These are phyloP conservation scores for Glaciozyma antarctica DNA, from an alignment of 768 basidiomycete species.

Conservation along the genomic window DNA sequence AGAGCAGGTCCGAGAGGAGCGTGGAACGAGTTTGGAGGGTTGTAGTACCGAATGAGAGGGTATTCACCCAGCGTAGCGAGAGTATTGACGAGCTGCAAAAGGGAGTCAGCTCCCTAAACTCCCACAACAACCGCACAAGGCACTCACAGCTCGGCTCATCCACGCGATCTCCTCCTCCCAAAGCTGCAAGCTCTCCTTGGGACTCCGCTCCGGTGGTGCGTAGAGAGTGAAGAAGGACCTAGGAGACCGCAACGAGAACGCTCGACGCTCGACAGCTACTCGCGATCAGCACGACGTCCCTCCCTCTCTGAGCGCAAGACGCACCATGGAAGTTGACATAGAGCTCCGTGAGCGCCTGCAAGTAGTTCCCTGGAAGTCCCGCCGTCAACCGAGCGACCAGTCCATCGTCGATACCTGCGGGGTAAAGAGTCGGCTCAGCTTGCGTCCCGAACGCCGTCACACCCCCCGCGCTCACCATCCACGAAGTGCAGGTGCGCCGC, in stretches of 20 bases:
- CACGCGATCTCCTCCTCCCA: constrained; percentile 80
- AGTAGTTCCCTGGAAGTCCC: constrained; percentile 64
- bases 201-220: constrained; percentile 60
- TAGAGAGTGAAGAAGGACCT: constrained; percentile 78
- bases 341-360: constrained; percentile 72
- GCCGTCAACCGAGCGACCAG: constrained; percentile 66
- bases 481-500: constrained; percentile 86
- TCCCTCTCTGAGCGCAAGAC: constrained; percentile 35
- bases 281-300: constrained; percentile 6
- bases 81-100: constrained; percentile 62
- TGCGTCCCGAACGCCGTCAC: neutral
- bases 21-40: constrained; percentile 71
- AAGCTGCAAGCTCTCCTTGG: constrained; percentile 58
- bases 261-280: constrained; percentile 72
- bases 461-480: constrained; percentile 53
- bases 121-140: neutral
- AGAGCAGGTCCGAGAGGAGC: constrained; percentile 61
- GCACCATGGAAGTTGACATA: constrained; percentile 88
- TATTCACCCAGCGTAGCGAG: constrained; percentile 85
- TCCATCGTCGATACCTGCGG: constrained; percentile 61
- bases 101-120: neutral
- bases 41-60: constrained; percentile 85
- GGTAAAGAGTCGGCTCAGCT: neutral
- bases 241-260: constrained; percentile 70
- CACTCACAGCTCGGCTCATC: constrained; percentile 39